phyloP scores from a whole-genome alignment of 176 grass and related monocot species.

The Oryza longistaminata region DNA sequence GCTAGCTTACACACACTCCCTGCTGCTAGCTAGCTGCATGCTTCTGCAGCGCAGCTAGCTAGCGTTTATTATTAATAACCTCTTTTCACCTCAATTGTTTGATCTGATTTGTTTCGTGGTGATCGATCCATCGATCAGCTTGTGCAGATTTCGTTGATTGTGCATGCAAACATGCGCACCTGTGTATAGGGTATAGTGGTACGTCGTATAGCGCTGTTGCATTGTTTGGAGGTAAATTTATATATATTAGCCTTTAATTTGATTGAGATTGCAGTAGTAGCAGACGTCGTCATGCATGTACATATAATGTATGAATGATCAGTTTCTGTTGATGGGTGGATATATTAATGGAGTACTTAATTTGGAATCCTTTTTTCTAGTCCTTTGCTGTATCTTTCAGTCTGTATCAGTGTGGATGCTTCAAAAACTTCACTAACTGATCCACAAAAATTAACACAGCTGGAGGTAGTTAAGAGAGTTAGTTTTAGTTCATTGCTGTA shows the following conservation, averaged over 20 bases:
- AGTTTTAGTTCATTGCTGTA: no score
- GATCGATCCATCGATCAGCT: background rate
- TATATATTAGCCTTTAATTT: conserved; percentile 33
- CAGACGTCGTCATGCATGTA: conserved; percentile 10
- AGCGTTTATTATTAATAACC: conserved; percentile 29
- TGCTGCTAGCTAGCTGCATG: background rate
- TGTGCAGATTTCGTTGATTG: conserved; percentile 42
- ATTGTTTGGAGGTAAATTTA: conserved; percentile 15
- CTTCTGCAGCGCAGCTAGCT: background rate
- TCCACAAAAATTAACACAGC: no score
- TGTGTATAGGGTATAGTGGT: conserved; percentile 4
- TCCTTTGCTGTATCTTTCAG: background rate
- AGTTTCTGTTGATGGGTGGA: background rate
- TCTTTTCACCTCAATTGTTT: background rate
- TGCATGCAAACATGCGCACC: conserved; percentile 6
- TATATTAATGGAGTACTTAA: background rate
- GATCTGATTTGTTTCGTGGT: conserved; percentile 43
- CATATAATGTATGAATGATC: conserved; percentile 27
- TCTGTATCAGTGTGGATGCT: background rate
- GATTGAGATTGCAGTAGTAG: conserved; percentile 11
- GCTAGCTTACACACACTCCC: background rate
- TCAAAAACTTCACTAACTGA: background rate
- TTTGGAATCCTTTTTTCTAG: background rate
- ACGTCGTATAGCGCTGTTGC: conserved; percentile 23
- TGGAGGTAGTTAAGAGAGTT: no score